Conservation (phyloP, 768 basidiomycete species). For the Lenzites betulinus region DNA sequence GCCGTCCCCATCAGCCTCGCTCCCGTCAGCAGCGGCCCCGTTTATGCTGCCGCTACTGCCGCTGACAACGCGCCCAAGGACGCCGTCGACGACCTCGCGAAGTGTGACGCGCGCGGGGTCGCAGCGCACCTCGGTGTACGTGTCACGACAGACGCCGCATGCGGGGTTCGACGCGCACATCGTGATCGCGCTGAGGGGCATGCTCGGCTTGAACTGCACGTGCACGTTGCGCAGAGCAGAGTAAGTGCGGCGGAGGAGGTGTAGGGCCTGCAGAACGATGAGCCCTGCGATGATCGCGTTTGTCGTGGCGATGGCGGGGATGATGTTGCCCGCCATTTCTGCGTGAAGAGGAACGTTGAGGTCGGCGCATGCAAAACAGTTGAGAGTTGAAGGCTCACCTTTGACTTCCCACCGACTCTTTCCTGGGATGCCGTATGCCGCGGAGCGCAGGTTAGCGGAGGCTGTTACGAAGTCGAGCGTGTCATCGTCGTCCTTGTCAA, state of each 20-base stretch:
- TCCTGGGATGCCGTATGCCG: constrained; percentile 83
- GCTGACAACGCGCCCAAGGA: constrained; percentile 56
- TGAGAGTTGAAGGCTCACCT: constrained; percentile 64
- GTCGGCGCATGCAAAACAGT: too few species aligned
- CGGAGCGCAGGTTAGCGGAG: constrained; percentile 88
- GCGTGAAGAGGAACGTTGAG: constrained; percentile 6
- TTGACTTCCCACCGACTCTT: constrained; percentile 98
- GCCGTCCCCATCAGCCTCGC: constrained; percentile 30
- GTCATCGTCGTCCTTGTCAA: constrained; percentile 99
- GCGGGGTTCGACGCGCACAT: constrained; percentile 69
- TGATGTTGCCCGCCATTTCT: constrained; percentile 99
- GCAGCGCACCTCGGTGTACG: constrained; percentile 73
- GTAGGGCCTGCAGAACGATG: constrained; percentile 90
- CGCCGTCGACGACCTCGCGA: constrained; percentile 67
- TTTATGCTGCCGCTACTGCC: constrained; percentile 17
- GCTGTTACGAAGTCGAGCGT: constrained; percentile 96
- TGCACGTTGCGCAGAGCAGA: constrained; percentile 71
- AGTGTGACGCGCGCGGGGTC: constrained; percentile 72
- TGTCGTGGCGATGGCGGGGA: constrained; percentile 98
- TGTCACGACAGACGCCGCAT: constrained; percentile 87
- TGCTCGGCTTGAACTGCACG: constrained; percentile 72
- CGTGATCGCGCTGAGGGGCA: constrained; percentile 72
- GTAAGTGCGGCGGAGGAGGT: constrained; percentile 72
- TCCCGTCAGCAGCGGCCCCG: neutral
- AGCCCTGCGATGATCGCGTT: constrained; percentile 96